These are phyloP conservation scores for Aspergillus costaricaensis DNA, from an alignment of 2,329 filamentous ascomycete genomes.

Conservation along the genomic window DNA sequence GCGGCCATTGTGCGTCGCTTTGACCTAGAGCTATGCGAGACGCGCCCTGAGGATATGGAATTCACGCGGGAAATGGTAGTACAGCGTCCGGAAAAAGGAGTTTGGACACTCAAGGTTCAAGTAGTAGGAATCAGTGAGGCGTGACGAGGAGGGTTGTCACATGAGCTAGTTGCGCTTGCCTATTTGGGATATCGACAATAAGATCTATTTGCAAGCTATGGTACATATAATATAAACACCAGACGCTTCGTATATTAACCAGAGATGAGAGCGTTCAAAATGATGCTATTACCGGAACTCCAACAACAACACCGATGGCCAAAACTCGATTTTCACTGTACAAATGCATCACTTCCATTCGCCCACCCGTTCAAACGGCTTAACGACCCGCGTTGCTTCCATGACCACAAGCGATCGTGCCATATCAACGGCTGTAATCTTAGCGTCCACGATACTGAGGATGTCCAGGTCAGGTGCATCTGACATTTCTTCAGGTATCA, in stretches of 20 bases:
- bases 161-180: neutral
- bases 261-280: neutral
- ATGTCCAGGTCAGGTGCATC: constrained; percentile 28
- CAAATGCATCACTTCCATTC: constrained; percentile 29
- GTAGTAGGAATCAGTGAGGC: neutral
- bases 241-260: no score
- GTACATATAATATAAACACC: no score
- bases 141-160: neutral
- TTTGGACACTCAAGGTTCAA: neutral
- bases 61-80: neutral
- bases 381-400: constrained; percentile 36
- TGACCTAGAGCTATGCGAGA: neutral
- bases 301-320: neutral
- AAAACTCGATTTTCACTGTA: neutral
- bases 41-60: neutral
- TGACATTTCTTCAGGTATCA: constrained; percentile 25
- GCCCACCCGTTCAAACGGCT: constrained; percentile 35
- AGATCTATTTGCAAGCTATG: neutral
- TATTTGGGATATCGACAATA: neutral
- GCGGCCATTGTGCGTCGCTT: neutral
- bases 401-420: constrained; percentile 33
- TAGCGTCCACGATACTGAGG: constrained; percentile 38
- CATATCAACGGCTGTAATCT: constrained; percentile 37
- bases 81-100: neutral
- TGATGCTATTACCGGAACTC: neutral